phyloP scores from a whole-genome alignment of 2,329 filamentous ascomycete genomes.

The Neospermospora avenae region DNA sequence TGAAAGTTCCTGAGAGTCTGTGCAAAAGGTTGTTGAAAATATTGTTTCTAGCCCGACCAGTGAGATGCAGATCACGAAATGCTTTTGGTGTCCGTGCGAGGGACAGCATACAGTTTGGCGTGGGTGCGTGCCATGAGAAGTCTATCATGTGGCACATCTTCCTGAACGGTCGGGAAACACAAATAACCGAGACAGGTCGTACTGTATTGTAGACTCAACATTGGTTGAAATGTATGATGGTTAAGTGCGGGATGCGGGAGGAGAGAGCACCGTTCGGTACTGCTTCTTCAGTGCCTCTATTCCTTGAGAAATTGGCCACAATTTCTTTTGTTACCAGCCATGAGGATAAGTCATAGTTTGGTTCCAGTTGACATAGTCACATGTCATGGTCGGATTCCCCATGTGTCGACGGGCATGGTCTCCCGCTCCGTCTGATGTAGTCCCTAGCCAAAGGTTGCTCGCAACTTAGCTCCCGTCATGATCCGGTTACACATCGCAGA shows the following conservation, averaged over 20 bases:
- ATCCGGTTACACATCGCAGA: not conserved
- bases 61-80: not conserved
- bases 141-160: not conserved
- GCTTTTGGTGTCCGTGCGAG: not conserved
- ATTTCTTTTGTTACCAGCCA: not conserved
- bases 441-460: not conserved
- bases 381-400: not conserved
- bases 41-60: conserved; percentile 7
- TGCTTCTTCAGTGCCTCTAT: too few species aligned
- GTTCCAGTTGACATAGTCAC: not conserved
- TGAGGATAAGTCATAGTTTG: not conserved
- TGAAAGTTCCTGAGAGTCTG: too few species aligned
- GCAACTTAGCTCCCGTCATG: not conserved
- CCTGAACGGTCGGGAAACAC: not conserved
- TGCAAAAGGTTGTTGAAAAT: conserved; percentile 2
- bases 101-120: not conserved
- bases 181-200: not conserved
- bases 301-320: not conserved
- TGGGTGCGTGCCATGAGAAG: conserved; percentile 1
- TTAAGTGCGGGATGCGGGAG: not conserved
- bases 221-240: not conserved
- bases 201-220: not conserved
- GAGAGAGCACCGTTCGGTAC: too few species aligned
- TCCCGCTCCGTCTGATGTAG: not conserved
- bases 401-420: not conserved